Evolutionary conservation across 2,329 filamentous ascomycete species (phyloP).

Genomic region (Diaporthe caulivora): DNA sequence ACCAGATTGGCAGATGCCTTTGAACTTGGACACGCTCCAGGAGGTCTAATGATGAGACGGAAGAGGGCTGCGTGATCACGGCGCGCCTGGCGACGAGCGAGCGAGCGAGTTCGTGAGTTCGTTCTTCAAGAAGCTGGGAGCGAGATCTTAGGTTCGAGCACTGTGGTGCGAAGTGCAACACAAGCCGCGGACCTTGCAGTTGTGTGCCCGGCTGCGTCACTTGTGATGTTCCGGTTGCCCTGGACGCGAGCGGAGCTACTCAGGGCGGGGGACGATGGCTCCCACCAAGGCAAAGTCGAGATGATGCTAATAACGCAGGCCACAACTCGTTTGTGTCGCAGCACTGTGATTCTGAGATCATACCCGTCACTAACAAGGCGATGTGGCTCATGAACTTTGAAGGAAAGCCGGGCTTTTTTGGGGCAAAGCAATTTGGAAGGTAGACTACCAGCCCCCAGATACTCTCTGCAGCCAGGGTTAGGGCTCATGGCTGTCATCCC

Average conservation of each 20-base stretch:
- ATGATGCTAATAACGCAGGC: background rate
- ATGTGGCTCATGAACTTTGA: background rate
- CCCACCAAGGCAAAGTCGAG: background rate
- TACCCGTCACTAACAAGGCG: background rate
- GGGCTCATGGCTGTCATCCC: background rate
- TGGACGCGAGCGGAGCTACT: background rate
- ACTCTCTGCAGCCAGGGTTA: background rate
- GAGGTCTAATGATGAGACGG: background rate
- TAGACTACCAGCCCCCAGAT: too few relatives aligned
- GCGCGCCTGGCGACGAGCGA: background rate
- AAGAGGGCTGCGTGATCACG: background rate
- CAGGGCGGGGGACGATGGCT: background rate
- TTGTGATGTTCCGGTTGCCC: background rate
- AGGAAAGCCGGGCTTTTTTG: background rate
- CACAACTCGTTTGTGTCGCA: background rate
- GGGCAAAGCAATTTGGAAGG: background rate
- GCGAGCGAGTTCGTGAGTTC: background rate
- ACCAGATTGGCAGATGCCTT: conserved; percentile 29
- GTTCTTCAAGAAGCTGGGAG: background rate
- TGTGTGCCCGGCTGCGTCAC: conserved; percentile 20
- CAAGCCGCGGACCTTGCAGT: background rate
- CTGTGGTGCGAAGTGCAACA: conserved; percentile 1
- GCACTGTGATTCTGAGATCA: background rate
- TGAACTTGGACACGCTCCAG: background rate
- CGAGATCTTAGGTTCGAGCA: background rate